Base-by-base conservation (phyloP, 202 grass and related monocot genomes). In the Carex sylvatica region DNA sequence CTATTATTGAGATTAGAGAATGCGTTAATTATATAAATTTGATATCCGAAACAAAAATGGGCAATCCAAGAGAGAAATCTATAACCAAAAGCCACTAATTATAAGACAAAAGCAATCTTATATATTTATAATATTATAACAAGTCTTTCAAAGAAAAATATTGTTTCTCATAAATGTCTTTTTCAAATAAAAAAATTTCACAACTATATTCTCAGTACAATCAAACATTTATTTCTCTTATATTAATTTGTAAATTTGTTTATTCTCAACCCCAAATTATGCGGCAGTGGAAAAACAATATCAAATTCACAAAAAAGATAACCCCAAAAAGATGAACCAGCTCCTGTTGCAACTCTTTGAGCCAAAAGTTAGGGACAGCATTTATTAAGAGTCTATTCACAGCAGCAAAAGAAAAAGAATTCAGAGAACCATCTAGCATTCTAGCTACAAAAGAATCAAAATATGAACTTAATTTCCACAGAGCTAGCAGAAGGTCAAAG, bases 391-490 rank as follows among this genome's bases (percentile, higher is more conserved):
- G 30, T 18, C 22, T 70, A 82, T 82, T 36, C 80, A 82, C 80
- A 82, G 42, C 24, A 82, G 53, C 36, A 64, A 69, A 69, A 69
- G 6, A 54, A 30, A 26, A 74, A 80, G 9, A 80, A 40, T 6
- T 65, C 12, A 65, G 54, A 46, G 42, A 47, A 26, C 77, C 6
- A 44, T 28, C 18, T 63, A 42, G 33, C 28, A 28, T 28, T 28
- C 33, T 40, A 64, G 30, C 58, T 69, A 70, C 4, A 82, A 82
- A 82, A 82, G 80, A 82, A 82, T 82, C 22, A 82, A 82, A 82
- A 70, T 82, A 82, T 82, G 61, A 82, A 82, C 23, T 82, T 22
- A 56, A 82, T 82, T 82, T 81, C 24, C 26, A 77, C 13, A 19
- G 26, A 54, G 24, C 23, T 58, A 77, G 28, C 53, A 35, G 58